phyloP scores from a whole-genome alignment of 345 rosid genomes.

The Citropsis articulata region DNA sequence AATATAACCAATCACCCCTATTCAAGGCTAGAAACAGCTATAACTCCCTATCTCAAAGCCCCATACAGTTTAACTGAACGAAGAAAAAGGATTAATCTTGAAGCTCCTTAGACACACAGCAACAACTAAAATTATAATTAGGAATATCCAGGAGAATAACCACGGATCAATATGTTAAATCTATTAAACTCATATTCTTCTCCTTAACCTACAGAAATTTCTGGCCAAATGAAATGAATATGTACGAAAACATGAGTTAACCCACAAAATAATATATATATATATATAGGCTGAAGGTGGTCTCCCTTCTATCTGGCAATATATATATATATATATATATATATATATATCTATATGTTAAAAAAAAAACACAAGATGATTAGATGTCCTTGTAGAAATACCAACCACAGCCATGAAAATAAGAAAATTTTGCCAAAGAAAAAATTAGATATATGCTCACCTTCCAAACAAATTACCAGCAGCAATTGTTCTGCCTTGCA shows the following conservation, averaged over 20 bases:
- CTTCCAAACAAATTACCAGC: constrained; percentile 99
- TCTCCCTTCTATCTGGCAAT: no score
- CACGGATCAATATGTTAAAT: constrained; percentile 4
- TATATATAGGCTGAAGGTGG: no score
- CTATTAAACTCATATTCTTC: background rate
- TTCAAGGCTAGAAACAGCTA: no score
- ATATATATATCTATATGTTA: no score
- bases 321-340: no score
- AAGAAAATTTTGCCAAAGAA: background rate
- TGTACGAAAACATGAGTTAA: background rate
- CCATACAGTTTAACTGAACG: no score
- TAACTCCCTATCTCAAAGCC: no score
- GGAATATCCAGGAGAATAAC: background rate
- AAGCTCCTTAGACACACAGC: no score
- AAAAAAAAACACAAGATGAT: background rate
- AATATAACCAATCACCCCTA: no score
- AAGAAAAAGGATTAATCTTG: no score
- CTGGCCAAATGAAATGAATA: background rate
- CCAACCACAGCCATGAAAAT: constrained; percentile 8
- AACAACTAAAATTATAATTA: background rate
- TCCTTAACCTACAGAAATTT: background rate
- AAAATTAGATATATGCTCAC: constrained; percentile 30
- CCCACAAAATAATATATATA: no score
- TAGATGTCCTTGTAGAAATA: constrained; percentile 2
- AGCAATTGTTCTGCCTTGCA: constrained; percentile 93